Evolutionary conservation across 495 filamentous ascomycete species (phyloP), one percentile per base, ranked within the genome.

Genomic region (Saxophila tyrrhenica): DNA sequence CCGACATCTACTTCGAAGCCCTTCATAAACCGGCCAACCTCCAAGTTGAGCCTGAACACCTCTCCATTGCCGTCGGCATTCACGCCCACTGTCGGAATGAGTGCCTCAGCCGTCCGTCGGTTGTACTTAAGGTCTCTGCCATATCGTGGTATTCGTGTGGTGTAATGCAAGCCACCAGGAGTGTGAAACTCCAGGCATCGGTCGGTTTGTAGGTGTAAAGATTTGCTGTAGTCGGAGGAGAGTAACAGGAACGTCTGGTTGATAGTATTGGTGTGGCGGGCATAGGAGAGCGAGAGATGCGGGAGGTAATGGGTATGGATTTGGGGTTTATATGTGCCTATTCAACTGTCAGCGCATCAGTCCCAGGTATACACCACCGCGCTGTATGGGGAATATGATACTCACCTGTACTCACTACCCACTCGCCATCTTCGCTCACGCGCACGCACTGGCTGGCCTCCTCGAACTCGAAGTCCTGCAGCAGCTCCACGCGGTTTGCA

Each of bases 381-480:
- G 35, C 35, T 35, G 10, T 21, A 24, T 32, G 21, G 10, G 2
- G 45, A 7, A 16, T 23, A 23, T 21, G n/a, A 35, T 43, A 52
- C 53, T 25, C 79, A 78, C 91, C 92, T 59, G 91, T 94, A 61
- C 88, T 94, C 86, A 97, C 94, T 10, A 95, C 87, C 87, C 92
- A 99, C 63, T 97, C 83, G 35, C 91, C 90, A 78, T 99, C 94
- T 54, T 96, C 92, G 65, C 87, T 94, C 29, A 88, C 85, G 32
- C 88, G 75, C 45, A 99, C 77, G 66, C 91, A 96, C 44, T 83
- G 79, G 65, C 90, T 95, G n/a, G 94, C 89, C 69, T 99, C 94
- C 64, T 97, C 92, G 58, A 97, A 99, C 63, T 94, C 90, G 65
- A 99, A 99, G 64, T 97, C 91, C 64, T 99, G 94, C 22, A 99